Percentiles rank a stretch among this genome's conserved stretches.
These are phyloP conservation scores for Carex arenaria DNA, from an alignment of 202 grass and related monocot species.

Conservation along the genomic window DNA sequence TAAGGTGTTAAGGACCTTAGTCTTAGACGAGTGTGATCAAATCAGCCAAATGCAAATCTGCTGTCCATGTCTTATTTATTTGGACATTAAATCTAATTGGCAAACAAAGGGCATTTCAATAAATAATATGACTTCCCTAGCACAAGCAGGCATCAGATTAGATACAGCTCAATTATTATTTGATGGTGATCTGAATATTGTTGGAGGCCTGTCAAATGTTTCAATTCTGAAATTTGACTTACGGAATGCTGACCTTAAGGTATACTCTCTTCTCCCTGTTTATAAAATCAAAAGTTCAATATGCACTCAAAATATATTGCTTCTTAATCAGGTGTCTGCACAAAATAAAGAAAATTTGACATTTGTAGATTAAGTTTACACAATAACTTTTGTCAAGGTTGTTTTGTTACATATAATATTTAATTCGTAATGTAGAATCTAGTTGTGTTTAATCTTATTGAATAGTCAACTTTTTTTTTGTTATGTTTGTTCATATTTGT, in stretches of 20 bases:
- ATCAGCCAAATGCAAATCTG: not conserved
- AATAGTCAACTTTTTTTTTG: too few species aligned
- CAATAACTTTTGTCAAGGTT: not conserved
- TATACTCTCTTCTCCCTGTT: not conserved
- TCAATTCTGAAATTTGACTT: not conserved
- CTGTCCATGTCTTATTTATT: not conserved
- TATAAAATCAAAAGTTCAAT: not conserved
- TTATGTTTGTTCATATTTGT: too few species aligned
- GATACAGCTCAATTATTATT: too few species aligned
- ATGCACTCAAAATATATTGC: not conserved
- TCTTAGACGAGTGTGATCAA: too few species aligned
- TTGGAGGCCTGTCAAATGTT: not conserved
- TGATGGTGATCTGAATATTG: not conserved
- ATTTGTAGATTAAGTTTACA: not conserved
- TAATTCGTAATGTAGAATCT: not conserved
- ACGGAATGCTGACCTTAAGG: not conserved
- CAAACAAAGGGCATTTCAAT: not conserved
- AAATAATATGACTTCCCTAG: not conserved
- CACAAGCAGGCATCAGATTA: not conserved
- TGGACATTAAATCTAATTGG: not conserved
- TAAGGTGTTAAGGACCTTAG: too few species aligned
- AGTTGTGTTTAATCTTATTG: not conserved
- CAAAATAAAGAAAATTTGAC: not conserved
- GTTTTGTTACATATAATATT: not conserved
- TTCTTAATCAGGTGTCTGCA: not conserved